Conservation (phyloP, 345 rosid species). For the Rhodomyrtus tomentosa region DNA sequence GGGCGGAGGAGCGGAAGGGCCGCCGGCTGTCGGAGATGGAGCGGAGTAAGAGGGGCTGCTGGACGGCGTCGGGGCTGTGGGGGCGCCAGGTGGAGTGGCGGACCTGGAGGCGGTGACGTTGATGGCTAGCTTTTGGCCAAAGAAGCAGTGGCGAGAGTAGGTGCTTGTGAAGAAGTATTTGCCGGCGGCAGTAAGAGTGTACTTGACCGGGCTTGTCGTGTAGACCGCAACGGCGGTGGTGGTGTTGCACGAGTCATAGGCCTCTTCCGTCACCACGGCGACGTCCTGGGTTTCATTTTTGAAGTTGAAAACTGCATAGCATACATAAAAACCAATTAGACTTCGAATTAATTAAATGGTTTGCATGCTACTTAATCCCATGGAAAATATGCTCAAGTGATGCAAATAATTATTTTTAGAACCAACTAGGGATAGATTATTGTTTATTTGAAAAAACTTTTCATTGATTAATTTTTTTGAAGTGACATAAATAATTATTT, state of each 20-base stretch:
- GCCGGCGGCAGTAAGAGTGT: constrained; percentile 30
- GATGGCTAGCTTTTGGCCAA: constrained; percentile 44
- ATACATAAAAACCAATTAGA: not conserved
- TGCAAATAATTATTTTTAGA: not conserved
- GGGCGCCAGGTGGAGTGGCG: not conserved
- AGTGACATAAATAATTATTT: no score
- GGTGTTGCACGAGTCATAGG: constrained; percentile 26
- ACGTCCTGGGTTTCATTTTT: constrained; percentile 36
- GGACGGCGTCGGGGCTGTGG: constrained; percentile 10
- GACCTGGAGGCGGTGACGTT: constrained; percentile 13
- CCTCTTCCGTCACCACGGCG: constrained; percentile 28
- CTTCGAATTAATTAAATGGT: not conserved
- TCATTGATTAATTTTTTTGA: not conserved
- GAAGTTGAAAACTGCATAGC: constrained; percentile 38
- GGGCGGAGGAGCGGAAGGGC: constrained; percentile 13
- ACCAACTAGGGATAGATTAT: not conserved
- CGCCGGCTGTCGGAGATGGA: constrained; percentile 5
- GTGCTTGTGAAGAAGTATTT: constrained; percentile 35
- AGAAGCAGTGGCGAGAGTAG: constrained; percentile 19
- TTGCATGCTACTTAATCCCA: not conserved
- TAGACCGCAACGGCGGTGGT: constrained; percentile 7
- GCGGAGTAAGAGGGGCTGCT: constrained; percentile 25
- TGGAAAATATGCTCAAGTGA: not conserved
- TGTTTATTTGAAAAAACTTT: not conserved
- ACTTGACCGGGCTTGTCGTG: constrained; percentile 20